Conservation (phyloP, 352 stramenopile species). For the Globisporangium polare region DNA sequence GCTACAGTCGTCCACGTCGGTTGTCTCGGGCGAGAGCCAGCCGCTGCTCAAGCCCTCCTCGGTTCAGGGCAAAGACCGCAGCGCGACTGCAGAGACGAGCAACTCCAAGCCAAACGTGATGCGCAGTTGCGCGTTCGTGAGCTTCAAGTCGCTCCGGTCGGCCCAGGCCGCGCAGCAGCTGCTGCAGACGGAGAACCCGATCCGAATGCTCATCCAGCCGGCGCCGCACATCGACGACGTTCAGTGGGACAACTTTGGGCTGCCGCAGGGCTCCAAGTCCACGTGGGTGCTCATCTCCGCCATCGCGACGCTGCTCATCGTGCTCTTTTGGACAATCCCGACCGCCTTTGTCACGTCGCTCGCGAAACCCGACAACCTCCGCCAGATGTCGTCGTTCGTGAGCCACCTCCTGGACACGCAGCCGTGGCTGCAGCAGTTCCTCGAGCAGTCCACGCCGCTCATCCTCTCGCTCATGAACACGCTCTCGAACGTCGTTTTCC, state of each 20-base stretch:
- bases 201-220: constrained; percentile 52
- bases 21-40: constrained; percentile 1
- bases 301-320: constrained; percentile 48
- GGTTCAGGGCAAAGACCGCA: constrained; percentile 19
- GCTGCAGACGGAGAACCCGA: constrained; percentile 63
- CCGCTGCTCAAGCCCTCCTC: constrained; percentile 10
- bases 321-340: constrained; percentile 77
- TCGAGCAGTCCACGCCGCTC: constrained; percentile 65
- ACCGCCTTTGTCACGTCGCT: constrained; percentile 77
- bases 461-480: constrained; percentile 68
- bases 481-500: constrained; percentile 65
- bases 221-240: constrained; percentile 67
- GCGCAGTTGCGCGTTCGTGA: constrained; percentile 63
- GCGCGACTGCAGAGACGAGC: constrained; percentile 8
- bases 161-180: constrained; percentile 68
- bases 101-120: constrained; percentile 47
- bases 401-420: constrained; percentile 35
- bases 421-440: constrained; percentile 42
- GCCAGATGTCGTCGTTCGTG: constrained; percentile 46
- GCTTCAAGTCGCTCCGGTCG: constrained; percentile 59
- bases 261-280: constrained; percentile 52
- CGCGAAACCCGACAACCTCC: constrained; percentile 60
- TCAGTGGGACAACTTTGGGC: constrained; percentile 77
- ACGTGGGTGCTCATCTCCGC: constrained; percentile 60
- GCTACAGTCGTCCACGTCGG: constrained; percentile 5